Percentiles rank a stretch among this genome's conserved stretches.
These are phyloP conservation scores for Boechera retrofracta DNA, from an alignment of 345 rosid species.

Conservation along the genomic window DNA sequence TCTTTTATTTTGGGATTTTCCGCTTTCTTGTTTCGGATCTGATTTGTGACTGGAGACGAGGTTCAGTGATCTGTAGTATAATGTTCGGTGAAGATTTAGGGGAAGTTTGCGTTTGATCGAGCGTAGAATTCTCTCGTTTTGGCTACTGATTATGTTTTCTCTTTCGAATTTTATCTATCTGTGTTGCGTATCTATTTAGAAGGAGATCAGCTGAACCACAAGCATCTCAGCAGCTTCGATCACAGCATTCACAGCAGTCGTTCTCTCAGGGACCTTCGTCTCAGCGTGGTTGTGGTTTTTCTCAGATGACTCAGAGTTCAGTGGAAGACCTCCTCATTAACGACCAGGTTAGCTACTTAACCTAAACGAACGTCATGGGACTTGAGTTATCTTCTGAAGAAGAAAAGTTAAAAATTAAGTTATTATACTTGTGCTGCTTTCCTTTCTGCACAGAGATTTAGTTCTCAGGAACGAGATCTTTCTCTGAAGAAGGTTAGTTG, in stretches of 20 bases:
- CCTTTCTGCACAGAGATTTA: conserved; percentile 61
- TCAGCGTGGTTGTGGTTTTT: conserved; percentile 67
- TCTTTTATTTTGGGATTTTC: neutral
- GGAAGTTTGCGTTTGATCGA: neutral
- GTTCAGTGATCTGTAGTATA: conserved; percentile 5
- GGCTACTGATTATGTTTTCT: neutral
- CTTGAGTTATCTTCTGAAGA: neutral
- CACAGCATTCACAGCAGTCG: conserved; percentile 82
- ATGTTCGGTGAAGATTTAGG: neutral
- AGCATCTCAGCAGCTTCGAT: conserved; percentile 70
- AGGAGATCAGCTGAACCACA: conserved; percentile 69
- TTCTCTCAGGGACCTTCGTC: conserved; percentile 86
- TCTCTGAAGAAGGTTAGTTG: conserved; percentile 59
- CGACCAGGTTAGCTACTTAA: conserved; percentile 58
- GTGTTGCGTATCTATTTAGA: neutral
- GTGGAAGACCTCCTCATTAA: conserved; percentile 59
- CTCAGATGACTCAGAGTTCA: conserved; percentile 84
- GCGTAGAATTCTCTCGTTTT: conserved; percentile 4
- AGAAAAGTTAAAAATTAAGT: neutral
- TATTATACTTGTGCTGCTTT: conserved; percentile 20
- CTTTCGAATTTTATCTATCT: neutral
- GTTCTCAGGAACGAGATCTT: conserved; percentile 72
- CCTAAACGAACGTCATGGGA: neutral
- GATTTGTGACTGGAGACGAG: conserved; percentile 16
- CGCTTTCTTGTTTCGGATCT: neutral